A percentile compares a stretch with the other conserved stretches of the same genome.
Evolutionary conservation across 2,329 filamentous ascomycete genomes (phyloP).

Genomic region (Byssoonygena ceratinophila): DNA sequence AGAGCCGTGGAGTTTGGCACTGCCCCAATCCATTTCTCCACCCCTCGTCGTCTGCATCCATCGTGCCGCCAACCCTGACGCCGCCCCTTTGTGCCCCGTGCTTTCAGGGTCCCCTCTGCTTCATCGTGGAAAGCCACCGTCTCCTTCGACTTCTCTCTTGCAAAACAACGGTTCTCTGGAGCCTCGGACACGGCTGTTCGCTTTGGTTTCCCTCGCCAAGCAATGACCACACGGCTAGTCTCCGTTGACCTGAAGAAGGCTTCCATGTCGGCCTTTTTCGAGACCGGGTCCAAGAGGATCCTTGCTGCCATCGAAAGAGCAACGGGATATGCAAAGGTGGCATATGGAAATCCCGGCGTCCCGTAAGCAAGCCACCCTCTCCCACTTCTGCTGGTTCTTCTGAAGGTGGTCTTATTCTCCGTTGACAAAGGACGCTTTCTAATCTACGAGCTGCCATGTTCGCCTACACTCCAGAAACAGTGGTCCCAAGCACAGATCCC

Average conservation of each 20-base stretch:
- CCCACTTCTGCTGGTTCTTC: not conserved
- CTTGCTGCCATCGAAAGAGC: constrained; percentile 17
- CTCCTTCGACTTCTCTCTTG: not conserved
- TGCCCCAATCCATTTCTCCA: constrained; percentile 2
- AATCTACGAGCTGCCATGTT: not conserved
- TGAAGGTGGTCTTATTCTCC: not conserved
- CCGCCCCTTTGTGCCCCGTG: not conserved
- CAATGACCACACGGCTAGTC: not conserved
- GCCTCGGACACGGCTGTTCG: not conserved
- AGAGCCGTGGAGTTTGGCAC: not conserved
- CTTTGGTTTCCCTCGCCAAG: not conserved
- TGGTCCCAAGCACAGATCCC: not conserved
- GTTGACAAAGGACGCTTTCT: not conserved
- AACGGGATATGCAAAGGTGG: constrained; percentile 9
- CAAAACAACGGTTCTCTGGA: not conserved
- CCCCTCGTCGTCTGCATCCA: too few species aligned
- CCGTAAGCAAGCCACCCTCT: not conserved
- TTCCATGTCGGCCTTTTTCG: constrained; percentile 13
- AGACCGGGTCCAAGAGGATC: constrained; percentile 15
- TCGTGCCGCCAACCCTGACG: not conserved
- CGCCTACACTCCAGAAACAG: not conserved
- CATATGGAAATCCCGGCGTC: not conserved
- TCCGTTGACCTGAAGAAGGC: not conserved
- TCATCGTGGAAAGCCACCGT: not conserved
- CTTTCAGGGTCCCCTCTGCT: not conserved